Base-by-base conservation (phyloP, 108 stramenopile species). In the Cyclotella choctawhatcheeana region DNA sequence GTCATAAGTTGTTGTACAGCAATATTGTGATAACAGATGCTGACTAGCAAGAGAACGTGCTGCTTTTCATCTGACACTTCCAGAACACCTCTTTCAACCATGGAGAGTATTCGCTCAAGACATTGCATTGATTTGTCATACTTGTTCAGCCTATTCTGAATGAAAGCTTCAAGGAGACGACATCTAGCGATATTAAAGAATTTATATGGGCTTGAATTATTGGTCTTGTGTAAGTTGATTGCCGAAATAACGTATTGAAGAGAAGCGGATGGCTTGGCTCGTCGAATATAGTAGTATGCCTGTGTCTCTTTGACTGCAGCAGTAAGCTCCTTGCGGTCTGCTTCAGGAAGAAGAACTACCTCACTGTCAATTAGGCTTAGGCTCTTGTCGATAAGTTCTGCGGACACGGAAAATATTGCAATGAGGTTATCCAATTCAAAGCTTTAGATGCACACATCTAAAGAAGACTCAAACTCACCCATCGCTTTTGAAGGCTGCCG, bases 21-120 rank as follows among this genome's bases (percentile, higher is more conserved):
- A 26, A 89, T 80, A 71, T 89, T 89, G 67, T 87, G 86, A 56
- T 89, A 87, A 27, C 82, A 71, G 12, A 87, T 76, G 32, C 85
- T 74, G 27, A 86, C 81, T 27, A 87, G 33, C 50, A 86, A 84
- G 12, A 89, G 55, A 48, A 75, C 66, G 50, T 89, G 82, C 25
- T 66, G 82, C 25, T 66, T 71, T 45, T 71, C 59, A 25, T 67
- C 51, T 22, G 73, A 55, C 20, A 64, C 56, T 24, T 85, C 84
- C 21, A 88, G 67, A 18, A 29, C 20, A 5, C 77, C 82, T 37
- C 24, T 43, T 14, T 81, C 79, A 0, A 83, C 71, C 69, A 85
- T 71, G 22, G 66, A 14, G 16, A 85, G 54, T 2, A 81, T 66
- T 58, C 80, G 71, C 4, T 71, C 81, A 10, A 89, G 54, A 54